Conservation (phyloP, 2,329 filamentous ascomycete genomes). For the Hymenoscyphus infarciens region DNA sequence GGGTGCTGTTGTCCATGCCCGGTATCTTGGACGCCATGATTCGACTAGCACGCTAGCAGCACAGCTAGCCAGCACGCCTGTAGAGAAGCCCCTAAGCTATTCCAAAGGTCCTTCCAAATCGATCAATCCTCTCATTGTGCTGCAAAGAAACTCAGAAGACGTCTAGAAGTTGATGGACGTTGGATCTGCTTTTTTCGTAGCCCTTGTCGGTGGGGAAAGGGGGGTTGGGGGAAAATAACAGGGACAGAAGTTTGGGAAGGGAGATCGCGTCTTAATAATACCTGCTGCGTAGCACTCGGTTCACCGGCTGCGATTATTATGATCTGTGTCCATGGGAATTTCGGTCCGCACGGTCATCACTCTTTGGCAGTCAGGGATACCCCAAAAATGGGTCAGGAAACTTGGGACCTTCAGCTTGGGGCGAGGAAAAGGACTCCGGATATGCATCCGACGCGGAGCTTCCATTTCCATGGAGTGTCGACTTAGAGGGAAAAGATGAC, state of each 20-base stretch:
- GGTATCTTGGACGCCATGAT: not conserved
- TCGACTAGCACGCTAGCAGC: not conserved
- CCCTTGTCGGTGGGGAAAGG: not conserved
- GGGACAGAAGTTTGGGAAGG: not conserved
- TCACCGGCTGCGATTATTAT: not conserved
- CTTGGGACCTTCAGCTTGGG: not conserved
- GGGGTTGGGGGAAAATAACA: not conserved
- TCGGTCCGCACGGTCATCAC: not conserved
- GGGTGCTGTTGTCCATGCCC: not conserved
- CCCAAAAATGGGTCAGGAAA: not conserved
- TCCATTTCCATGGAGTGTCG: not conserved
- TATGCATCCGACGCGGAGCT: not conserved
- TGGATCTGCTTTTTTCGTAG: not conserved
- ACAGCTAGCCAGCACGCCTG: not conserved
- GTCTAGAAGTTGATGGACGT: not conserved
- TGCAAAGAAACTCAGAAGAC: not conserved
- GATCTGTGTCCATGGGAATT: not conserved
- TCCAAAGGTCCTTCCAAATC: not conserved
- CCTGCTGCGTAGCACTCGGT: not conserved
- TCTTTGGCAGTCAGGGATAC: not conserved
- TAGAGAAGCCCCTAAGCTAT: not conserved
- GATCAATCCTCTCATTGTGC: not conserved
- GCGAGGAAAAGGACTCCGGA: not conserved
- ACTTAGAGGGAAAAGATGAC: not conserved
- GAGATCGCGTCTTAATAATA: constrained; percentile 4